Evolutionary conservation across 73 alveolate genomes (phyloP).

Genomic region (Durusdinium trenchii): DNA sequence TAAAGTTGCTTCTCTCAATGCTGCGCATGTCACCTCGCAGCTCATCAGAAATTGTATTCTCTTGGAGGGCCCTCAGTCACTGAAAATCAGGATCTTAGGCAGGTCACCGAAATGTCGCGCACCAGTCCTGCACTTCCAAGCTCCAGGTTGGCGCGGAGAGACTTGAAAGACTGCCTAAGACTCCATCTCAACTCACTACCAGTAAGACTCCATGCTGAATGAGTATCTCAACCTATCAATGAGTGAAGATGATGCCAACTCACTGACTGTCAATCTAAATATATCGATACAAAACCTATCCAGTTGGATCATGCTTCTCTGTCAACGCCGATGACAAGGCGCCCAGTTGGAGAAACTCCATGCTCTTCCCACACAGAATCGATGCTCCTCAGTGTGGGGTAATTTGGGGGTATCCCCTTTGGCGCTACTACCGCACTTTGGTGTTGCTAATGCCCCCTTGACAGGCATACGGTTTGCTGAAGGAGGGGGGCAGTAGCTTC

Average conservation of each 20-base stretch:
- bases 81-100: not conserved
- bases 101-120: constrained; percentile 22
- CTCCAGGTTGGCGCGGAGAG: constrained; percentile 51
- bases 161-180: not conserved
- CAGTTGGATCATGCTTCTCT: not conserved
- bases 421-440: no score
- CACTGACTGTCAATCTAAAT: no score
- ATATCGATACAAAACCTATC: no score
- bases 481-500: no score
- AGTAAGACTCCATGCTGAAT: not conserved
- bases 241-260: no score
- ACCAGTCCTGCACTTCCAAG: constrained; percentile 29
- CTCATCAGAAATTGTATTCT: no score
- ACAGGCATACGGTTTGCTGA: no score
- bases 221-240: not conserved
- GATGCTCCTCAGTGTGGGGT: no score
- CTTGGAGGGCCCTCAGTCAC: not conserved
- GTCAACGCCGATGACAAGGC: not conserved
- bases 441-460: no score
- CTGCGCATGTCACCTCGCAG: constrained; percentile 31
- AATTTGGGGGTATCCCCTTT: no score
- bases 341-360: not conserved
- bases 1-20: not conserved
- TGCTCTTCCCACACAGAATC: not conserved
- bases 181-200: not conserved